Evolutionary conservation across 2,329 filamentous ascomycete species (phyloP).

Genomic region (Trichoderma oligosporum): DNA sequence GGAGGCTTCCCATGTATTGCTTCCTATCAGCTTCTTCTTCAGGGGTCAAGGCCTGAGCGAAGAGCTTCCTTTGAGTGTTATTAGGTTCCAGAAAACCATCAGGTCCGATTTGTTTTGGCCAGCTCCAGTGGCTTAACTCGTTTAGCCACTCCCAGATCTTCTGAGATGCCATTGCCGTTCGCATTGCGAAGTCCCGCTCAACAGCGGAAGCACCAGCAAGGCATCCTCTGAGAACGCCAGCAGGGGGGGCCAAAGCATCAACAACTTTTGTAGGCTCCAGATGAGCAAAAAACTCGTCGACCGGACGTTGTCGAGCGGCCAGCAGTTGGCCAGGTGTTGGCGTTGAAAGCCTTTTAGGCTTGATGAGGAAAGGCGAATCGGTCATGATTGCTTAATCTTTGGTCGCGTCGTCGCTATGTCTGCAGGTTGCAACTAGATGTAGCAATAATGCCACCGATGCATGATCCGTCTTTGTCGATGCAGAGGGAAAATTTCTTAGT

Average conservation of each 20-base stretch:
- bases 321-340: slow-evolving; percentile 32
- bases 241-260: slow-evolving; percentile 54
- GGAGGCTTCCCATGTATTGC: slow-evolving; percentile 67
- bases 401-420: slow-evolving; percentile 14
- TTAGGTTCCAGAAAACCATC: slow-evolving; percentile 52
- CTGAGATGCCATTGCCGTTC: slow-evolving; percentile 66
- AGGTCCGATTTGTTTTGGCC: slow-evolving; percentile 49
- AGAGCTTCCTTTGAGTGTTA: slow-evolving; percentile 40
- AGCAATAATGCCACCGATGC: slow-evolving; percentile 10
- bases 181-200: slow-evolving; percentile 68
- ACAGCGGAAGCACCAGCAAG: slow-evolving; percentile 59
- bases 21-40: slow-evolving; percentile 26
- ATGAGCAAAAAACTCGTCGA: slow-evolving; percentile 58
- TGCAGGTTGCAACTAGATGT: slow-evolving; percentile 11
- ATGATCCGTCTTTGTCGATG: slow-evolving; percentile 16
- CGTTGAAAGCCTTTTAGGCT: slow-evolving; percentile 34
- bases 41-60: slow-evolving; percentile 26
- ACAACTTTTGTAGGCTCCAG: slow-evolving; percentile 59
- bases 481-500: neutral
- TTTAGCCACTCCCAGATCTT: slow-evolving; percentile 70
- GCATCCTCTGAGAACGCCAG: slow-evolving; percentile 52
- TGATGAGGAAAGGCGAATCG: slow-evolving; percentile 33
- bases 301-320: slow-evolving; percentile 43
- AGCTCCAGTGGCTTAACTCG: slow-evolving; percentile 62
- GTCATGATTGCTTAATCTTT: slow-evolving; percentile 40